Base-by-base conservation (phyloP, 352 stramenopile species). In the Pythium folliculosum region DNA sequence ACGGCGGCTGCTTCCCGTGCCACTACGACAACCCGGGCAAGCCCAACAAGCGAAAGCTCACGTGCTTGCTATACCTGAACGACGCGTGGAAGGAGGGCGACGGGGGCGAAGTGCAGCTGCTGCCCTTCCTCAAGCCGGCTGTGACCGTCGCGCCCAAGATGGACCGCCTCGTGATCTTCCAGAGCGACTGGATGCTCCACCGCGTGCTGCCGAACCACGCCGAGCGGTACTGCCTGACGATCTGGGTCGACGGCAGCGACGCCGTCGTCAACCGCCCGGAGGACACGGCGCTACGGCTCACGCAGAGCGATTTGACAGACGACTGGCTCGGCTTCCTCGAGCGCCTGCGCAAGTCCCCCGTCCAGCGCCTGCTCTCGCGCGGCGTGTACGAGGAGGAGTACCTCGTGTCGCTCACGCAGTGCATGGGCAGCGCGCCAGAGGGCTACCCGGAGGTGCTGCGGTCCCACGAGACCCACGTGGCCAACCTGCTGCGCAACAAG, bases 1-100 rank as follows among this genome's bases (percentile, higher is more conserved):
- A 79, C 22, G 84, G 84, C 40, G 86, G 84, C 19, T 93, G 84
- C 65, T 95, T 95, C 57, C 86, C 86, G 30, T 90, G 84, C 60
- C 86, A 93, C 44, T 93, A 93, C 74, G 86, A 95, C 71, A 95
- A 95, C 62, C 86, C 86, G 10, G 82, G 84, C 37, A 71, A 72
- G 22, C 86, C 86, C 8, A 93, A 92, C 77, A 88, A 86, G 59
- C 78, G 86, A 50, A 88, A 88, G 57, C 68, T 95, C 44, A 93
- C 86, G 38, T 92, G 84, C 61, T 67, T 95, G 59, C 63, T 95
- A 22, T 95, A 95, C 64, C 65, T 95, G 30, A 95, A 95, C 60
- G 82, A 87, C 40, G 51, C 60, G 27, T 95, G 86, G 86, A 74
- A 80, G 22, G 25, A 78, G 35, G 80, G 74, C 21, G 81, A 93